A percentile compares a stretch with the other conserved stretches of the same genome.
These are phyloP conservation scores for Oryza officinalis DNA, from an alignment of 176 grass and related monocot species.

Conservation along the genomic window DNA sequence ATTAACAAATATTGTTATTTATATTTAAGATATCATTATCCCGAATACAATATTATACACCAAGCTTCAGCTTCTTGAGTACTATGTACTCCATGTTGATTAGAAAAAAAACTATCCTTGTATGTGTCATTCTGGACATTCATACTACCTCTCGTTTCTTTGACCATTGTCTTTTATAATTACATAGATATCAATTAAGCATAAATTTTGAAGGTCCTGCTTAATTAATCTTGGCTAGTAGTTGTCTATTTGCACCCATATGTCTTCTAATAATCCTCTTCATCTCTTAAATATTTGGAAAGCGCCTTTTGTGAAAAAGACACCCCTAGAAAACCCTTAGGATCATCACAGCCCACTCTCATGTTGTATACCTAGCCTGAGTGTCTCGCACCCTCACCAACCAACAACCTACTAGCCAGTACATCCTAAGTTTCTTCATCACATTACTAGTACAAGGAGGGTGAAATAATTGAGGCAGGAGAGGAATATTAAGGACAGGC, in stretches of 20 bases:
- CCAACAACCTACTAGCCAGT: slow-evolving; percentile 25
- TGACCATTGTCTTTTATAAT: neutral
- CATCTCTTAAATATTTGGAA: neutral
- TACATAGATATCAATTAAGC: neutral
- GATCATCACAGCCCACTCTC: neutral
- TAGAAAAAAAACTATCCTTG: no score
- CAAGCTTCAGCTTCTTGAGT: no score
- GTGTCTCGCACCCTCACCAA: slow-evolving; percentile 25
- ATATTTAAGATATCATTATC: no score
- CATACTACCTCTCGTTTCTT: no score
- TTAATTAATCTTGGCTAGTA: neutral
- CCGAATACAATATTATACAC: no score
- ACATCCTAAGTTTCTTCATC: neutral
- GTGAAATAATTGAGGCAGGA: slow-evolving; percentile 37
- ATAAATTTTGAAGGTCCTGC: neutral
- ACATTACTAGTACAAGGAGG: neutral
- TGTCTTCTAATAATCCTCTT: neutral
- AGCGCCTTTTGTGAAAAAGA: neutral
- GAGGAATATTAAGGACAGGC: slow-evolving; percentile 1
- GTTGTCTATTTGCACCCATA: neutral
- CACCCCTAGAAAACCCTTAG: neutral
- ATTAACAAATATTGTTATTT: no score
- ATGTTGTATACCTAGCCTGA: neutral
- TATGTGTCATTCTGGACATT: no score
- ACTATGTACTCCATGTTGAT: no score